Evolutionary conservation across 1,139 yeast species (phyloP), one percentile per base, ranked within the genome.

Genomic region (Nadsonia commutata): DNA sequence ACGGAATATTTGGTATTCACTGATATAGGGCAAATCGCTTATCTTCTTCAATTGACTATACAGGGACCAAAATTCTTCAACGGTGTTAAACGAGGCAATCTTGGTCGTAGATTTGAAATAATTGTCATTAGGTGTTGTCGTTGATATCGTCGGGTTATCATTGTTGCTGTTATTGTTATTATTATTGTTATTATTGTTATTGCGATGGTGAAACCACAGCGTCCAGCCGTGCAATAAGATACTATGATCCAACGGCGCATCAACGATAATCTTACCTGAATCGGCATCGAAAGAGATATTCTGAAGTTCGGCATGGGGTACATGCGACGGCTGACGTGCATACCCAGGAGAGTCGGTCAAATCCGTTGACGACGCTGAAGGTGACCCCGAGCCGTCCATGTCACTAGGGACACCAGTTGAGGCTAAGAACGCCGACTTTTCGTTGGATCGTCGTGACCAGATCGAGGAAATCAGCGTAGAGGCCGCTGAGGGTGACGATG

Each of bases 1-100:
- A 52, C 76, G 74, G 60, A 79, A 78, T 16, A 78, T 58, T 48
- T 76, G 74, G 49, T 73, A 67, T 55, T 77, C 82, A 37, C 78
- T 68, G 21, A 80, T 79, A 46, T 66, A 64, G 17, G 71, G 68
- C 46, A 76, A 63, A 43, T 69, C 70, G 50, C 64, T 65, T 1
- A 76, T 64, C 38, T 68, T 66, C 47, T 70, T 68, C 49, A 78
- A 59, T 31, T 67, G 65, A 16, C 71, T 55, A 47, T 76, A 60
- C 43, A 74, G 59, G 46, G 66, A 59, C 83, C 83, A 79, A 60
- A 78, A 67, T 55, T 78, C 80, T 57, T 78, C 84, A 19, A 76
- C 64, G 6, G 80, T 68, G 17, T 55, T 50, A 43, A 62, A 61
- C 13, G 59, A 52, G 16, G 55, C 56, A 18, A 62, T 54, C 44